Evolutionary conservation across 371 early-diverging fungal genomes (phyloP).

Genomic region (Massospora cicadina): DNA sequence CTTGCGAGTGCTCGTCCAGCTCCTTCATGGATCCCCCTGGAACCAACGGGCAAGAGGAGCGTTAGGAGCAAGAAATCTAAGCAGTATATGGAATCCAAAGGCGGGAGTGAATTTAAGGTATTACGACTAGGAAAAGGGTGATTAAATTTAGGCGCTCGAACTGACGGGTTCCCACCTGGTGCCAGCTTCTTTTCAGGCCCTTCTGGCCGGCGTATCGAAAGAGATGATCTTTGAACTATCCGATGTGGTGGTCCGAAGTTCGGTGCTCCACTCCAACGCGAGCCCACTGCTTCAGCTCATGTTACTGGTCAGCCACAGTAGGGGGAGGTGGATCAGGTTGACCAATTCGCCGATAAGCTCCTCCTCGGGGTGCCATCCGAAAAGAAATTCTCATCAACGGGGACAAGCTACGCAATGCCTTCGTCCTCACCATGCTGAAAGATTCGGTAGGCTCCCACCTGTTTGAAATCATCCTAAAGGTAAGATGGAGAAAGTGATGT

Average conservation of each 20-base stretch:
- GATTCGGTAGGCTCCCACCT: slow-evolving; percentile 50
- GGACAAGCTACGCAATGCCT: slow-evolving; percentile 23
- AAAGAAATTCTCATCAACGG: slow-evolving; percentile 18
- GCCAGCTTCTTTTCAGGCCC: slow-evolving; percentile 35
- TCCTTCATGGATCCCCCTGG: slow-evolving; percentile 47
- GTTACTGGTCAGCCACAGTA: slow-evolving; percentile 31
- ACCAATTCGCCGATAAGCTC: slow-evolving; percentile 37
- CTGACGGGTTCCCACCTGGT: slow-evolving; percentile 27
- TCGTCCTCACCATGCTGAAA: slow-evolving; percentile 34
- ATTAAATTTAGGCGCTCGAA: neutral
- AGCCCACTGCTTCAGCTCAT: slow-evolving; percentile 63
- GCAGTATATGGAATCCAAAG: slow-evolving; percentile 45
- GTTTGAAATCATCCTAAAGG: slow-evolving; percentile 29
- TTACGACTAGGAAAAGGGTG: neutral
- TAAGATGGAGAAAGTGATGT: neutral
- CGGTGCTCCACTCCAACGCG: slow-evolving; percentile 45
- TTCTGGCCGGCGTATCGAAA: slow-evolving; percentile 33
- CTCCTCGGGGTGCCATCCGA: slow-evolving; percentile 39
- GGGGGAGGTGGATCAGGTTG: slow-evolving; percentile 25
- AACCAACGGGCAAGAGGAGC: slow-evolving; percentile 26
- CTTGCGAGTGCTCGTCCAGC: slow-evolving; percentile 41
- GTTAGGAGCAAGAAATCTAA: slow-evolving; percentile 40
- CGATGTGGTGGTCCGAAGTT: slow-evolving; percentile 34
- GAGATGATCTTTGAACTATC: slow-evolving; percentile 29
- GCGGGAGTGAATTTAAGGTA: slow-evolving; percentile 21